Base-by-base conservation (phyloP, 176 grass and related monocot genomes). In the Phragmites australis region DNA sequence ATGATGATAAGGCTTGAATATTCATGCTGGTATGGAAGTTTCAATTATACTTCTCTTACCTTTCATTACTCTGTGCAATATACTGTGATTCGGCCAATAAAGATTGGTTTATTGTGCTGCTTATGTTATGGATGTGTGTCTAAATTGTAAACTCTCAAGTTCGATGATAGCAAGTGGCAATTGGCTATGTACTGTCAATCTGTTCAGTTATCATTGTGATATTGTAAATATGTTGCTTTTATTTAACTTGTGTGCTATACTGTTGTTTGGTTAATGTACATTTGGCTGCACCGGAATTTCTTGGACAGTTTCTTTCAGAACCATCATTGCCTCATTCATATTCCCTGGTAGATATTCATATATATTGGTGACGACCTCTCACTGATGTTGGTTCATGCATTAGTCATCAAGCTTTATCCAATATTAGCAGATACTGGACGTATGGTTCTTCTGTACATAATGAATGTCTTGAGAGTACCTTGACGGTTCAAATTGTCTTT, bases 1-100 rank as follows among this genome's bases (percentile, higher is more conserved):
- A 97, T 19, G 86, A 91, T 69, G 77, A 88, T 13, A 63, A 88
- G 19, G 68, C 82, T 42, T 60, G 70, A 87, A 80, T 81, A 81
- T 42, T 19, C 31, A 69, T 60, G 22, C 44, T 74, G 84, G 81
- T 76, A 87, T 77, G 84, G 27, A 75, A 70, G 55, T 76, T 63
- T 21, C 41, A 25, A 59, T 23, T 88, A 77, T 82, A 84, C 61
- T 23, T 29, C 44, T 83, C 37, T 76, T 83, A 61, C 80, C 47
- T 64, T 77, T 40, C 30, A 22, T 82, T 82, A 76, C 77, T 74
- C n/a, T 62, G 40, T 34, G 43, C 81, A 87, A 87, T 64, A 84
- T 81, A 76, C 55, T 51, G 65, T 71, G 59, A 66, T 77, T 41
- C 77, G 45, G 53, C 76, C 87, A 78, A 94, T 84, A 91, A 94